Evolutionary conservation across 139 green algal species (phyloP).

Genomic region (Chlorella sp.): DNA sequence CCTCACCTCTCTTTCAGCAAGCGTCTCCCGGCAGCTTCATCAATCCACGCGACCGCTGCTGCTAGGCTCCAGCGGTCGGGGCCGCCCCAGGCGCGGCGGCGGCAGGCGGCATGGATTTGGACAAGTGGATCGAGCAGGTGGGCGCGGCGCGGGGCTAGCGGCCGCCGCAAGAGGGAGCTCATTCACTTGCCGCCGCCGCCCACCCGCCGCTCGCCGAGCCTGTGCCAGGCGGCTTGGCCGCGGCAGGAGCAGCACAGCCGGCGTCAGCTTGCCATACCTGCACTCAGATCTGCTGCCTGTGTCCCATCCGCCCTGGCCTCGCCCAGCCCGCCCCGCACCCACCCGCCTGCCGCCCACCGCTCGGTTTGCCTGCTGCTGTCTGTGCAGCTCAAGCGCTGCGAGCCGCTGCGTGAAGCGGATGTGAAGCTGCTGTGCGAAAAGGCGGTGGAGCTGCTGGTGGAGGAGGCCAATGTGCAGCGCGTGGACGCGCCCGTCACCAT

Average conservation of each 20-base stretch:
- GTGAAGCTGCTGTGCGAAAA: conserved; percentile 96
- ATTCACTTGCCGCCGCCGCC: background rate
- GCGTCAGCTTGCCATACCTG: background rate
- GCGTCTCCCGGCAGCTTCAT: no score
- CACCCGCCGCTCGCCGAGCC: background rate
- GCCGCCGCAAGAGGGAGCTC: background rate
- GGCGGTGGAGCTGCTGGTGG: conserved; percentile 94
- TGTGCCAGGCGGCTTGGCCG: background rate
- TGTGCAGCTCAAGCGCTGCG: conserved; percentile 88
- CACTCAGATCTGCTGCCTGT: background rate
- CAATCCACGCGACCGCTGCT: no score
- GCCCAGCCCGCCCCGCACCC: no score
- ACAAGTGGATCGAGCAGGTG: conserved; percentile 89
- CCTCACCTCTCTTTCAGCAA: no score
- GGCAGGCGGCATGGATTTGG: conserved; percentile 50
- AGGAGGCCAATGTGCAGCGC: conserved; percentile 98
- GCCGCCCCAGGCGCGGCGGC: background rate
- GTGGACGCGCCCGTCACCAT: conserved; percentile 97
- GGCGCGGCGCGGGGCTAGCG: background rate
- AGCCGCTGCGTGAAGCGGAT: conserved; percentile 92
- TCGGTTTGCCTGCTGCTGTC: background rate
- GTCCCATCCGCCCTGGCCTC: no score
- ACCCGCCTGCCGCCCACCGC: background rate
- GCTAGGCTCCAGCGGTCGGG: no score
- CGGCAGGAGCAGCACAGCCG: background rate